Conservation (phyloP, 345 rosid genomes). For the Bruguiera sexangula region DNA sequence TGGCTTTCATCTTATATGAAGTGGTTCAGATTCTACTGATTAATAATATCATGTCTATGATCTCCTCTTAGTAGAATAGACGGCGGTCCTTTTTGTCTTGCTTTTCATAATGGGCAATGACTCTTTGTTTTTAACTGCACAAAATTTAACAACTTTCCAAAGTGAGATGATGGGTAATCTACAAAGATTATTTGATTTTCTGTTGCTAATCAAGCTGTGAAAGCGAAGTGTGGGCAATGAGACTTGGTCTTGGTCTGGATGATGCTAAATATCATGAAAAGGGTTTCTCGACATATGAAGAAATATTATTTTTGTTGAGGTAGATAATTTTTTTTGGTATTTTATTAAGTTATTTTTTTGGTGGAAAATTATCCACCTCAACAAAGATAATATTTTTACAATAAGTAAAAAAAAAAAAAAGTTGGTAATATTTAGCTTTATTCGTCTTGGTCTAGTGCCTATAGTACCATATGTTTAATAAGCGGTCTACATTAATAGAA, state of each 20-base stretch:
- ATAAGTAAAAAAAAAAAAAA: too few relatives aligned
- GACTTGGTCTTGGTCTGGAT: not conserved
- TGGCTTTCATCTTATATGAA: not conserved
- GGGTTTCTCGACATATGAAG: too few relatives aligned
- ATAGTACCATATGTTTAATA: slow-evolving; percentile 8
- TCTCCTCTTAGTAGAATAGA: not conserved
- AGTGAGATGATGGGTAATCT: slow-evolving; percentile 4
- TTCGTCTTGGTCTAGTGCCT: not conserved
- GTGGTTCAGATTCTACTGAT: too few relatives aligned
- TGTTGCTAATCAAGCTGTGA: slow-evolving; percentile 17
- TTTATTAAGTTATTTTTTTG: too few relatives aligned
- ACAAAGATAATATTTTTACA: too few relatives aligned
- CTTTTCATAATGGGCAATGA: not conserved
- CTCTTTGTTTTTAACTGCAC: not conserved
- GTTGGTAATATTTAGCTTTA: too few relatives aligned
- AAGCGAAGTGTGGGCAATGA: slow-evolving; percentile 13
- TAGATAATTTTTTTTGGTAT: too few relatives aligned
- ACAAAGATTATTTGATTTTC: not conserved
- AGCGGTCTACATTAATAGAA: not conserved
- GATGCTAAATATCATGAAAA: too few relatives aligned
- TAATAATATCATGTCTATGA: not conserved
- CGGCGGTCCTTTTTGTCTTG: not conserved
- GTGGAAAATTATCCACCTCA: too few relatives aligned
- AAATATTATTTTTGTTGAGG: too few relatives aligned
- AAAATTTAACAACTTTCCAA: not conserved